Base-by-base conservation (phyloP, 2,329 filamentous ascomycete species). In the Nigrospora oryzae region DNA sequence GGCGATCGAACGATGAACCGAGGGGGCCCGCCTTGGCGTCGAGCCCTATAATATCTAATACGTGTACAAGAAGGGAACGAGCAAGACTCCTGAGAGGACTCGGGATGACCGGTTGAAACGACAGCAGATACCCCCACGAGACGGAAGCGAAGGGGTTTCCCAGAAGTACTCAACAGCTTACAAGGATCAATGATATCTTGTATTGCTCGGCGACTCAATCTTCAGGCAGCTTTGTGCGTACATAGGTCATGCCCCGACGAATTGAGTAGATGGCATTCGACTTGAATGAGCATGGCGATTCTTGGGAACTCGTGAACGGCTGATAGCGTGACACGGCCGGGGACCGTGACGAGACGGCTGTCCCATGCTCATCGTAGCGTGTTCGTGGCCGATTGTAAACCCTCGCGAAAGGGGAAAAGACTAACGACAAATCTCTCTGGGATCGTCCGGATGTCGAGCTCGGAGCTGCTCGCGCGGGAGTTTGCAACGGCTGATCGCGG, bases 41-140 rank as follows among this genome's bases (percentile, higher is more conserved):
- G 32, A 61, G 63, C 60, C 63, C 59, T 56, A 51, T 67, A 67
- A 67, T 67, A 65, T 59, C 56, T 67, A 67, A 66, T 67, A 57
- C 55, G 59, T 65, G 60, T 63, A 64, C 53, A 63, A 62, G 60
- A 52, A 53, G 44, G 49, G 50, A 44, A 47, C 51, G 50, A 54
- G 52, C 49, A 57, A 45, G 41, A 36, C 38, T 46, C 16, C 35
- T 42, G 40, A 32, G 12, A 19, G 37, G 30, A 38, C 33, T 33
- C 31, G n/a, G 33, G 41, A 14, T 19, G 40, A 35, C 19, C 11
- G 12, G 16, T 35, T 17, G 7, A 15, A 15, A 37, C 28, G 39
- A 23, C 19, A 36, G 34, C 8, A 31, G 34, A 36, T 28, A 28
- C 23, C 23, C 23, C 23, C 5, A 28, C 23, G 23, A 28, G 23